Evolutionary conservation across 1,284 basidiomycete species (phyloP), one percentile per base, ranked within the genome.

Genomic region (Cutaneotrichosporon cavernicola): DNA sequence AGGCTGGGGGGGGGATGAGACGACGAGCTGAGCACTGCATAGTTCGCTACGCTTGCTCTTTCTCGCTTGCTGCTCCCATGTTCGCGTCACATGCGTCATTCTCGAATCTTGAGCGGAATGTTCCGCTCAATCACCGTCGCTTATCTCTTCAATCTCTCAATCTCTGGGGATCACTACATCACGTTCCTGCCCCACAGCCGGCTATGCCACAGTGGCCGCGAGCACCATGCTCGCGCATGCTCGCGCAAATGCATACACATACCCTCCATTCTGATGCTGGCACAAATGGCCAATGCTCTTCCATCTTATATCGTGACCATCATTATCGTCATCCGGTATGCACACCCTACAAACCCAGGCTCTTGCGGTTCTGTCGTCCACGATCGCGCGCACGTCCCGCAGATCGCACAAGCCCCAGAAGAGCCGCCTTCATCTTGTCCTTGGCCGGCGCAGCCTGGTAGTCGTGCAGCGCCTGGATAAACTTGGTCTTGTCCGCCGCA

Each of bases 381-480:
- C 70, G 62, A 43, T 80, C 78, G 52, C 73, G 75, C 9, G 76
- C 74, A 34, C 72, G 64, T n/a, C 75, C 62, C 16, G 76, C 73
- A 0, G 77, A 73, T 21, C 78, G 68, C 0, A 80, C 71, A 2
- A 80, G 62, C 34, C 66, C 67, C 32, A 71, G 67, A 18, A 78
- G 58, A 2, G 71, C 73, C 13, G 65, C 69, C 62, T 71, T 73
- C 49, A 77, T 58, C 59, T 69, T 69, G 46, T 76, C 72, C 4
- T 61, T 66, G 18, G 40, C 26, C 5, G 53, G 50, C 26, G 56
- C 40, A 11, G 21, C 43, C 11, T 84, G 88, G 76, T 73, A 95
- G 91, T 78, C 85, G 60, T 85, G 88, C 56, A 94, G 84, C 60
- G 91, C 89, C 2, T 82, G 74, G 69, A 96, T 72, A 79, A 97